phyloP scores from a whole-genome alignment of 495 filamentous ascomycete genomes.

The Penicillium tannophilum region DNA sequence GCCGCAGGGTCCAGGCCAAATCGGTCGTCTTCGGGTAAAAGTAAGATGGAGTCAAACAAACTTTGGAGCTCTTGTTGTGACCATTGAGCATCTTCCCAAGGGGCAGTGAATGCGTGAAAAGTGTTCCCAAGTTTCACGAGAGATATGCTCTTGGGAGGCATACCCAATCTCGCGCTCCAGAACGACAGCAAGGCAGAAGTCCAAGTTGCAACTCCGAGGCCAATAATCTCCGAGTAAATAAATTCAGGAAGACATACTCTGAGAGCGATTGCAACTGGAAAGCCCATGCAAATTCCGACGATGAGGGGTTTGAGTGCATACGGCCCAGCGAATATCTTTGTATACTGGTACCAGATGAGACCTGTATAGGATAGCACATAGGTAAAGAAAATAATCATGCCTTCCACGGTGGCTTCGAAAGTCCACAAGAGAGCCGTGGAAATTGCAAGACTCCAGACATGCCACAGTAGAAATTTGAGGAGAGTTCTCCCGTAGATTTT shows the following conservation, averaged over 20 bases:
- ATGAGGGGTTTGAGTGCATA: conserved; percentile 55
- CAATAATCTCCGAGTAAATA: conserved; percentile 52
- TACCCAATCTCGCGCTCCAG: conserved; percentile 45
- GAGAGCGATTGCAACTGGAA: conserved; percentile 51
- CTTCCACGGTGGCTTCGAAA: conserved; percentile 45
- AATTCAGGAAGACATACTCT: conserved; percentile 38
- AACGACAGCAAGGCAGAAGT: conserved; percentile 53
- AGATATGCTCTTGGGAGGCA: conserved; percentile 45
- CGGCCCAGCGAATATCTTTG: conserved; percentile 59
- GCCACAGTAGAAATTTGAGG: conserved; percentile 53
- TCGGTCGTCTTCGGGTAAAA: conserved; percentile 34
- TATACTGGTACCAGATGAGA: conserved; percentile 62
- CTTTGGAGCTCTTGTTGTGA: conserved; percentile 57
- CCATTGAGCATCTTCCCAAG: conserved; percentile 49
- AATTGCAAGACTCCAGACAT: conserved; percentile 58
- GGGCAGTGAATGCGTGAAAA: conserved; percentile 47
- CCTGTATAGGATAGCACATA: conserved; percentile 60
- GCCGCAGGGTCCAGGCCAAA: conserved; percentile 38
- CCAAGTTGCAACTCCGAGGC: conserved; percentile 56
- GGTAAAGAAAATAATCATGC: conserved; percentile 52
- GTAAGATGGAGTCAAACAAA: conserved; percentile 39
- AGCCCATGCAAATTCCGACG: conserved; percentile 45
- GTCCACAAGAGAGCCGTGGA: conserved; percentile 55
- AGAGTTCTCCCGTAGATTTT: conserved; percentile 59
- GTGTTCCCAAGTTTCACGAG: conserved; percentile 40